phyloP scores from a whole-genome alignment of 495 filamentous ascomycete genomes.

The Aspergillus nanangensis region DNA sequence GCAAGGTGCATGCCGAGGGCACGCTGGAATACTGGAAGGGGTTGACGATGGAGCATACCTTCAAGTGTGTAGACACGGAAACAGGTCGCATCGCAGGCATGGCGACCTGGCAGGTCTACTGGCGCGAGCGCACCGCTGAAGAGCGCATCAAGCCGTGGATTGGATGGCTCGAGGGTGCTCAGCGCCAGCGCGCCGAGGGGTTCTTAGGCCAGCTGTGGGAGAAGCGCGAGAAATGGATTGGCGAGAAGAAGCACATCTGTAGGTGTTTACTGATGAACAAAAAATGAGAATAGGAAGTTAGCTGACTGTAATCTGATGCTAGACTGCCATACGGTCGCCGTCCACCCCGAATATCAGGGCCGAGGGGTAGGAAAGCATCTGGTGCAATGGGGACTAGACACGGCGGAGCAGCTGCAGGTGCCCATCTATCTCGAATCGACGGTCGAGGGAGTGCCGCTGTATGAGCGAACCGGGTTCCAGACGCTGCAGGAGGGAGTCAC shows the following conservation, averaged over 20 bases:
- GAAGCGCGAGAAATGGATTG: background rate
- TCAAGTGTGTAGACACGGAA: background rate
- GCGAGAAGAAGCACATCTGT: slow-evolving; percentile 5
- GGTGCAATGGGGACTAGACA: slow-evolving; percentile 10
- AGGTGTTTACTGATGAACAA: background rate
- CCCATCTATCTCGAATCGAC: slow-evolving; percentile 8
- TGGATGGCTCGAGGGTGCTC: slow-evolving; percentile 6
- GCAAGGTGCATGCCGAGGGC: background rate
- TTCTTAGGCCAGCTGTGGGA: background rate
- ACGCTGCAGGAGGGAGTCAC: background rate
- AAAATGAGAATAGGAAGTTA: background rate
- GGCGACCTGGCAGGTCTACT: slow-evolving; percentile 12
- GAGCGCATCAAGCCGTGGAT: slow-evolving; percentile 10
- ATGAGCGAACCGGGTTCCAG: slow-evolving; percentile 6
- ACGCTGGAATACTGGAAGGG: background rate
- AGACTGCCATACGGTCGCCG: slow-evolving; percentile 10
- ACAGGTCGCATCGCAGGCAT: background rate
- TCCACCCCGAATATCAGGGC: slow-evolving; percentile 9
- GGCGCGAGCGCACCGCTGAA: slow-evolving; percentile 7
- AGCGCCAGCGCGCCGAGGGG: background rate
- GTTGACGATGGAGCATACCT: background rate
- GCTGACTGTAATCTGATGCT: background rate
- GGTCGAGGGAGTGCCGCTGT: slow-evolving; percentile 5
- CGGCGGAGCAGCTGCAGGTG: slow-evolving; percentile 1
- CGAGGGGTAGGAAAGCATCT: slow-evolving; percentile 3